Base-by-base conservation (phyloP, 345 rosid genomes). In the Alliaria petiolata region DNA sequence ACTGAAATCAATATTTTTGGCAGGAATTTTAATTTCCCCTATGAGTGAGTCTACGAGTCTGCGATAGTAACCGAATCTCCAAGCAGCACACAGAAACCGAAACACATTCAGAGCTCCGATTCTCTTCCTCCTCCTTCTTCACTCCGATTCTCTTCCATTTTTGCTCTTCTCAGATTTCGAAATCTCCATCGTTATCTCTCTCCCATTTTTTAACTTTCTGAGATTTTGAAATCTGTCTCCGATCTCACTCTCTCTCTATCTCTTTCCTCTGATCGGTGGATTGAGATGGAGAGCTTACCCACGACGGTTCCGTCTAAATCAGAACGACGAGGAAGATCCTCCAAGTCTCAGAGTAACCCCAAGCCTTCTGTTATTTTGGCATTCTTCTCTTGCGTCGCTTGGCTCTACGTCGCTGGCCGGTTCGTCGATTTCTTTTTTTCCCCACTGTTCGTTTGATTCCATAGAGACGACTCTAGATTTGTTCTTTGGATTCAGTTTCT, bases 341-440 rank as follows among this genome's bases (percentile, higher is more conserved):
- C 88, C 69, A 93, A 83, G 87, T 75, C 83, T 79, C 65, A 67
- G 6, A 86, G 64, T 62, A 76, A 85, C 14, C 85, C 97, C 4
- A 90, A 80, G 47, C 89, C 97, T 0, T 90, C 98, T 3, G 65
- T 90, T 31, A 52, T 86, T 12, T 59, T 90, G 83, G 93, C 90
- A 44, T 89, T 90, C 84, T 85, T 89, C 86, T 93, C 97, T 67
- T 93, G 96, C 75, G 67, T 93, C 72, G 98, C 98, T 80, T 90
- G 98, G 92, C 97, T 93, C 71, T 90, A 93, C 67, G 96, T 90
- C 57, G 97, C 96, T 49, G 98, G 98, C 74, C 81, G 93, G 93
- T 90, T 55, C 69, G 79, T 82, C 16, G 33, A 3, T 43, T 22
- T 36, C 35, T 42, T 49, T n/a, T 45, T 22, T 35, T 3, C 39